These are phyloP conservation scores for Myriosclerotinia scirpicola DNA, from an alignment of 2,329 filamentous ascomycete species.

Conservation along the genomic window DNA sequence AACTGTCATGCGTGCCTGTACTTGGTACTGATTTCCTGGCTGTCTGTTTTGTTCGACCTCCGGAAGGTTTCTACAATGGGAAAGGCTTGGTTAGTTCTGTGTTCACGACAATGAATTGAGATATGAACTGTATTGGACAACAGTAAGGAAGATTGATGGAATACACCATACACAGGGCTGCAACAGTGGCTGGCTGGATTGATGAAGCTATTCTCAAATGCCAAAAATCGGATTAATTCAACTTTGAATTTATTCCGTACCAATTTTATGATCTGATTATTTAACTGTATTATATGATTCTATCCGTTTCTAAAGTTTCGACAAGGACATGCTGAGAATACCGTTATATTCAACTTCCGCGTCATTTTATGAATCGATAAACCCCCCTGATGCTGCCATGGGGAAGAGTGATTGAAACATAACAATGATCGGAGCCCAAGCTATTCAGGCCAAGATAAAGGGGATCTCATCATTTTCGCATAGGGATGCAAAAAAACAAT, in stretches of 20 bases:
- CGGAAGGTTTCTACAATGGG: conserved; percentile 5
- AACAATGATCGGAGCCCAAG: neutral
- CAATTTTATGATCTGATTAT: no score
- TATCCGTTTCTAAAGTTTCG: no score
- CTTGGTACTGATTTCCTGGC: conserved; percentile 21
- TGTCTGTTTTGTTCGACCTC: conserved; percentile 23
- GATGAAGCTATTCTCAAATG: no score
- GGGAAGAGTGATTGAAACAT: neutral
- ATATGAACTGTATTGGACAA: neutral
- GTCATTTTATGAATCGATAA: no score
- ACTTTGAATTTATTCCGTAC: no score
- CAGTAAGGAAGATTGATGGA: neutral
- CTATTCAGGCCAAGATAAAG: neutral
- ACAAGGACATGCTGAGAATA: no score
- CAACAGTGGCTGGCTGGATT: neutral
- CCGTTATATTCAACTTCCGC: no score
- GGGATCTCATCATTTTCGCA: neutral
- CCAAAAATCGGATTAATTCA: no score
- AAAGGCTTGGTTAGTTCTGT: conserved; percentile 3
- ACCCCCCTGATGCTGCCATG: no score
- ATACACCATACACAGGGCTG: neutral
- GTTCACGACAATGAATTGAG: neutral
- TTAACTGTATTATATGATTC: no score
- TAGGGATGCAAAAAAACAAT: neutral
- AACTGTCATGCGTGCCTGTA: conserved; percentile 11